Evolutionary conservation across 768 basidiomycete genomes (phyloP).

Genomic region (Pulveroboletus ravenelii): DNA sequence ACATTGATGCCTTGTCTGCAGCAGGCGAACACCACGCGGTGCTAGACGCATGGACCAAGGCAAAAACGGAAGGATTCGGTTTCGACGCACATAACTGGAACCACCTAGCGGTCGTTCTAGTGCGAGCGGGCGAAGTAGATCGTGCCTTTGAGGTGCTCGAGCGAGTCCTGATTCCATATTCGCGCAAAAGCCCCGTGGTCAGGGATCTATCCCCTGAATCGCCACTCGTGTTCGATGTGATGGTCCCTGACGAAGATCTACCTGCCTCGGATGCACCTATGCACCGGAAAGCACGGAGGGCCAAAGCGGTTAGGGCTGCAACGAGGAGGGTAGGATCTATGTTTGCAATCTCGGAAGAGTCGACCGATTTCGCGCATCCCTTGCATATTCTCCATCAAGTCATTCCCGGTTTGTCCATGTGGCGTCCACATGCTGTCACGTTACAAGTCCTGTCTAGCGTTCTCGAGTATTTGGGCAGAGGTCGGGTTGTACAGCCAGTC

Average conservation of each 20-base stretch:
- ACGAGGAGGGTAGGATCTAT: constrained; percentile 10
- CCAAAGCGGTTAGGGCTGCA: constrained; percentile 18
- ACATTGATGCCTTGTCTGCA: constrained; percentile 68
- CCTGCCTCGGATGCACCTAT: constrained; percentile 29
- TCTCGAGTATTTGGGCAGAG: constrained; percentile 45
- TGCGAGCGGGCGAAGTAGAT: constrained; percentile 77
- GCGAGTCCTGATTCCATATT: constrained; percentile 63
- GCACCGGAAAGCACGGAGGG: constrained; percentile 25
- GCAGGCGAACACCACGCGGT: constrained; percentile 60
- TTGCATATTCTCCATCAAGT: constrained; percentile 59
- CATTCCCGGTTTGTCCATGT: constrained; percentile 58
- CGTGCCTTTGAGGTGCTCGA: constrained; percentile 83
- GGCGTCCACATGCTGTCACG: constrained; percentile 57
- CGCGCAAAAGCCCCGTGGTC: constrained; percentile 27
- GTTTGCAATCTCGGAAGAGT: constrained; percentile 13
- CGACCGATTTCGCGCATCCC: constrained; percentile 52
- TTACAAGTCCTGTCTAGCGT: constrained; percentile 45
- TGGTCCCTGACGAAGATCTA: constrained; percentile 20
- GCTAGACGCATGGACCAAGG: constrained; percentile 59
- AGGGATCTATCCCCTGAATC: constrained; percentile 33
- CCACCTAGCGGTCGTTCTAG: constrained; percentile 66
- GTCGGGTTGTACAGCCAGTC: constrained; percentile 45
- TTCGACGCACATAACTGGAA: constrained; percentile 95
- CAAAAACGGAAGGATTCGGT: constrained; percentile 58
- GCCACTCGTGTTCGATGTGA: constrained; percentile 38